Percentiles rank a stretch among this genome's conserved stretches.
phyloP scores from a whole-genome alignment of 2,329 filamentous ascomycete genomes.

The Aureobasidium subglaciale region DNA sequence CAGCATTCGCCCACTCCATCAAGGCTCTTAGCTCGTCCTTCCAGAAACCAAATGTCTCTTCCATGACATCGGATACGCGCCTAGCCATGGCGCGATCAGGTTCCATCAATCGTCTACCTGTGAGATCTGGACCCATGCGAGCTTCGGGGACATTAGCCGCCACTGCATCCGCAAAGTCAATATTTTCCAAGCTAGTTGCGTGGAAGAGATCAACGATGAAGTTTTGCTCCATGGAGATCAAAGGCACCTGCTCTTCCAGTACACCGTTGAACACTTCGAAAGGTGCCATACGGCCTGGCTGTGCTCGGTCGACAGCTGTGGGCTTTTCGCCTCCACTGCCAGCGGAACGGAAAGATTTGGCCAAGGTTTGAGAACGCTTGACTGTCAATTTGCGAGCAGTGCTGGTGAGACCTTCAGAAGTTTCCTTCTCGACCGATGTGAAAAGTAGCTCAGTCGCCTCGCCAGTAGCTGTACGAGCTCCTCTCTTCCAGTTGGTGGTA shows the following conservation, averaged over 20 bases:
- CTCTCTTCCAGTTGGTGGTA: constrained; percentile 59
- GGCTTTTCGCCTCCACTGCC: constrained; percentile 46
- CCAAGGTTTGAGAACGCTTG: constrained; percentile 83
- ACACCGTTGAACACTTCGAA: constrained; percentile 77
- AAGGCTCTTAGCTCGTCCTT: constrained; percentile 69
- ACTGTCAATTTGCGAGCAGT: constrained; percentile 87
- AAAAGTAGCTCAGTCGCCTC: constrained; percentile 59
- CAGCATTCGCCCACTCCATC: constrained; percentile 73
- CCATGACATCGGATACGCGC: constrained; percentile 79
- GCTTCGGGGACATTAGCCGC: constrained; percentile 57
- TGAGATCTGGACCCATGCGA: constrained; percentile 61
- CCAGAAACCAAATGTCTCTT: constrained; percentile 78
- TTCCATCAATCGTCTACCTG: constrained; percentile 71
- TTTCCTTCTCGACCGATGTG: constrained; percentile 81
- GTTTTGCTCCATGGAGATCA: constrained; percentile 91
- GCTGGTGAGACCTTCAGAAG: constrained; percentile 52
- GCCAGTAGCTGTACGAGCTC: constrained; percentile 25
- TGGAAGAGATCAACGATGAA: constrained; percentile 98
- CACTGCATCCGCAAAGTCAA: constrained; percentile 79
- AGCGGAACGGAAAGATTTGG: constrained; percentile 63
- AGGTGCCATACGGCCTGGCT: constrained; percentile 61
- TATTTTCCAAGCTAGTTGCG: constrained; percentile 71
- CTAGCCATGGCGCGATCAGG: constrained; percentile 81
- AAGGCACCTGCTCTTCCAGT: constrained; percentile 71
- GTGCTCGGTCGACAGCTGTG: constrained; percentile 31